phyloP scores from a whole-genome alignment of 169 alveolate species.

The Babesia ovis region DNA sequence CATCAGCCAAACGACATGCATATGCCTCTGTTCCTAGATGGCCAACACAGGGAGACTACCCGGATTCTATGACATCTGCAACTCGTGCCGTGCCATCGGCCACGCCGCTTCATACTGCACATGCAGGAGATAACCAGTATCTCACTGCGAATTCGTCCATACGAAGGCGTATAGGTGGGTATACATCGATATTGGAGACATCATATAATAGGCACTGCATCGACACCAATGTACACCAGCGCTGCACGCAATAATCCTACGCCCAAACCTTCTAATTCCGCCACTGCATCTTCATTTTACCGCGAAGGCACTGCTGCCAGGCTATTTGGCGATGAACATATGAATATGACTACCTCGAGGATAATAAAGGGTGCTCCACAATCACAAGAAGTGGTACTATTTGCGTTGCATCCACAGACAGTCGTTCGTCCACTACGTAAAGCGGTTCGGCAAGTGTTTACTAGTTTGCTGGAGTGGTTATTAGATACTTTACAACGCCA shows the following conservation, averaged over 20 bases:
- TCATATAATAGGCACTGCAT: neutral
- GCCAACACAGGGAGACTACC: conserved; percentile 10
- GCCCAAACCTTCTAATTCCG: neutral
- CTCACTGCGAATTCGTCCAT: neutral
- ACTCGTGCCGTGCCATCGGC: conserved; percentile 2
- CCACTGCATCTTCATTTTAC: neutral
- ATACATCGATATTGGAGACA: neutral
- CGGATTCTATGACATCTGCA: neutral
- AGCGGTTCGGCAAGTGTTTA: conserved; percentile 35
- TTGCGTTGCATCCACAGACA: conserved; percentile 63
- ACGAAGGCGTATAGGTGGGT: conserved; percentile 23
- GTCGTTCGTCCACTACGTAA: conserved; percentile 44
- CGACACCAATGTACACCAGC: conserved; percentile 26
- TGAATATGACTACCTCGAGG: conserved; percentile 6
- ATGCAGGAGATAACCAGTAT: neutral
- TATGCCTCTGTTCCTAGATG: conserved; percentile 28
- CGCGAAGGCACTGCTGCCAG: conserved; percentile 11
- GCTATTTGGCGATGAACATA: conserved; percentile 9
- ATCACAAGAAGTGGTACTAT: conserved; percentile 61
- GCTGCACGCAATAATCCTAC: neutral
- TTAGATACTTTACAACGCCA: conserved; percentile 26
- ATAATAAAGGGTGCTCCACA: conserved; percentile 4
- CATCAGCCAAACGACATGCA: conserved; percentile 2
- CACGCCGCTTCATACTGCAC: neutral
- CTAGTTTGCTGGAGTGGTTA: conserved; percentile 43